Evolutionary conservation across 176 grass and related monocot species (phyloP).

Genomic region (Triticum turgidum): DNA sequence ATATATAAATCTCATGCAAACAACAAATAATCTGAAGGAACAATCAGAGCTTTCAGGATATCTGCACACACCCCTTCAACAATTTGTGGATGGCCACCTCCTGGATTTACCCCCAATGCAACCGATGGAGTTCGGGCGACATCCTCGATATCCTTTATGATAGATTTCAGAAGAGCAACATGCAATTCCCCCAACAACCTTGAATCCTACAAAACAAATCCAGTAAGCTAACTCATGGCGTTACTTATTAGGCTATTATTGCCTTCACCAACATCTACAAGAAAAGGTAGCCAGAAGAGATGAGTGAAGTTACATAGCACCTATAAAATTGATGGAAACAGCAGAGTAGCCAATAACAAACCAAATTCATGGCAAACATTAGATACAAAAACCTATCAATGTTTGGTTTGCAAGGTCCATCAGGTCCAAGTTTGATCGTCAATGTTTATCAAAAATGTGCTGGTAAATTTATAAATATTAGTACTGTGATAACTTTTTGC

Average conservation of each 20-base stretch:
- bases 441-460: constrained; percentile 9
- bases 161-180: constrained; percentile 81
- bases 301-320: background rate
- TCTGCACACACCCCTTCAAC: constrained; percentile 71
- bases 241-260: constrained; percentile 6
- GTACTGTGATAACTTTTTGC: background rate
- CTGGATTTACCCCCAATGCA: constrained; percentile 68
- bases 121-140: constrained; percentile 63
- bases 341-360: background rate
- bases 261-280: background rate
- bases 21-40: constrained; percentile 12
- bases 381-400: background rate
- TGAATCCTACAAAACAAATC: constrained; percentile 69
- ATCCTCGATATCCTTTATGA: constrained; percentile 97
- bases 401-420: background rate
- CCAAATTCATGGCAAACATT: background rate
- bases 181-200: constrained; percentile 85
- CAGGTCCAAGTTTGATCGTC: constrained; percentile 7
- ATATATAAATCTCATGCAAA: constrained; percentile 13
- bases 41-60: constrained; percentile 8
- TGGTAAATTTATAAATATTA: background rate
- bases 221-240: background rate
- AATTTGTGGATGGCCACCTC: constrained; percentile 84
- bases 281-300: background rate
- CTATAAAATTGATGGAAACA: constrained; percentile 13